Evolutionary conservation across 805 yeast genomes (phyloP), one percentile per base, ranked within the genome.

Genomic region (Osmozyma mogii): DNA sequence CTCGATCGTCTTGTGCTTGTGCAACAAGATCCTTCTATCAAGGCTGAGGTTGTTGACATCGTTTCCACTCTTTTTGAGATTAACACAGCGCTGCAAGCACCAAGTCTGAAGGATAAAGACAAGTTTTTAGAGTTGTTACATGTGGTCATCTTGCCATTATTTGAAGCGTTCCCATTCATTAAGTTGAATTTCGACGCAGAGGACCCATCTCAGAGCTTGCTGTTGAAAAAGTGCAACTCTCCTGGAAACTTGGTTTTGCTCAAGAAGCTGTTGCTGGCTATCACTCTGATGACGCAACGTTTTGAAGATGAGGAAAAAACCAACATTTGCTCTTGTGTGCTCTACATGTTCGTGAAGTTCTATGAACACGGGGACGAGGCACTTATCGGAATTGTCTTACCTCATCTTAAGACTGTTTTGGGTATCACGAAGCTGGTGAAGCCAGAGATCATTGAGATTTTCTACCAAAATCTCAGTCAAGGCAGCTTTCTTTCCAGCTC

Each of bases 51-150:
- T 15, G 42, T 60, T 9, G 60, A 56, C n/a, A 56, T 57, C 7
- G 43, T 57, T 5, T 38, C 41, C 14, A 40, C 49, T 1, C 47
- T 61, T 14, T 61, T 58, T 35, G 47, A 44, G 6, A 51, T 58
- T 2, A 50, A 39, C 35, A 17, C 22, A 3, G 27, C 15, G 5
- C 24, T 42, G 13, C n/a, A n/a, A n/a, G n/a, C n/a, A n/a, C n/a
- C n/a, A n/a, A n/a, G n/a, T n/a, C n/a, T n/a, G n/a, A n/a, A n/a
- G n/a, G 20, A n/a, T n/a, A 29, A 29, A 5, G 94, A 84, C 43
- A 84, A 83, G 45, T 56, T 85, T 25, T 84, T 89, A 51, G 96
- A 89, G 48, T 60, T 88, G 15, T 55, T 87, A 28, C 65, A 95
- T 38, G 68, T 87, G 5, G 70, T 73, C 11, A 64, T 82, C 59